A percentile compares a stretch with the other conserved stretches of the same genome.
Conservation (phyloP, 768 basidiomycete genomes). For the Serpula lacrymans region DNA sequence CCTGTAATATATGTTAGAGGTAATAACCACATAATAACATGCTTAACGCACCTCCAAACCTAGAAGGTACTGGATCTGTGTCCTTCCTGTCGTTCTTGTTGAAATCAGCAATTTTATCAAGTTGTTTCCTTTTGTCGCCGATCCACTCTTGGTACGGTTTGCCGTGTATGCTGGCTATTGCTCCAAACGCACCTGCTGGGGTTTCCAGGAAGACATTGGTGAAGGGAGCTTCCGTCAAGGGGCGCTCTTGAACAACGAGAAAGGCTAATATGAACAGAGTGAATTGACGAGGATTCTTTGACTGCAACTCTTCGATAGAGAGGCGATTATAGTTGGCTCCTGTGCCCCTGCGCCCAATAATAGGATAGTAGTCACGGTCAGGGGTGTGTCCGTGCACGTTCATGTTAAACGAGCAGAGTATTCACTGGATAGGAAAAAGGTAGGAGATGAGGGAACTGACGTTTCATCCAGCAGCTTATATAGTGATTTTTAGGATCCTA, state of each 20-base stretch:
- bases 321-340: slow-evolving; percentile 17
- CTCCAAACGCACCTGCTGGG: too few relatives aligned
- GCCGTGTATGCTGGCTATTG: slow-evolving; percentile 14
- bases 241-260: slow-evolving; percentile 6
- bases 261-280: slow-evolving; percentile 23
- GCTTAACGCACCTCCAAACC: slow-evolving; percentile 23
- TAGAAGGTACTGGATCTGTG: slow-evolving; percentile 19
- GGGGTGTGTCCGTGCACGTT: too few relatives aligned
- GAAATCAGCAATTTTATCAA: slow-evolving; percentile 15
- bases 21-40: background rate
- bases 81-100: slow-evolving; percentile 19
- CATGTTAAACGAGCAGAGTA: too few relatives aligned
- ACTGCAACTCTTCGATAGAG: slow-evolving; percentile 16
- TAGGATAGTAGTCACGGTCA: slow-evolving; percentile 20
- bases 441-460: too few relatives aligned
- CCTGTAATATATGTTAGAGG: slow-evolving; percentile 12
- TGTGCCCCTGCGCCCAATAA: slow-evolving; percentile 15
- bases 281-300: slow-evolving; percentile 19
- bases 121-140: slow-evolving; percentile 16
- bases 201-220: too few relatives aligned
- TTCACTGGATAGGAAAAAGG: too few relatives aligned
- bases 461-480: too few relatives aligned
- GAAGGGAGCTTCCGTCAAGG: slow-evolving; percentile 4
- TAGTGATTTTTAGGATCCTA: too few relatives aligned
- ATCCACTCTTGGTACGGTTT: slow-evolving; percentile 22